Evolutionary conservation across 78 protist genomes (phyloP).

Genomic region (Emiliania huxleyi): DNA sequence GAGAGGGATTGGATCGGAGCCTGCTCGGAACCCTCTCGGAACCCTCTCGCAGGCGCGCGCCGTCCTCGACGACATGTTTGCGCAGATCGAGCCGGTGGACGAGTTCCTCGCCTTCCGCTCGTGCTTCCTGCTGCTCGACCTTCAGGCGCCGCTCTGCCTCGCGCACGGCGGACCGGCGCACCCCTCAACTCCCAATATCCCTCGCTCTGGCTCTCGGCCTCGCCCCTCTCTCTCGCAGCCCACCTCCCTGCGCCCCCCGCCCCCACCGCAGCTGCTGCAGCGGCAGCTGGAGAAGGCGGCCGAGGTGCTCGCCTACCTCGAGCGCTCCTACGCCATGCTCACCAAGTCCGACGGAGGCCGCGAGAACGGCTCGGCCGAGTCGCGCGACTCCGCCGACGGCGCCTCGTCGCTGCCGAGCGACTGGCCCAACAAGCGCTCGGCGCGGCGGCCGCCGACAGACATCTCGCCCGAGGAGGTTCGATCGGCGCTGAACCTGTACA

Average conservation of each 20-base stretch:
- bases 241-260: too few relatives aligned
- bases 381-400: neutral
- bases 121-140: conserved; percentile 1
- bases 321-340: neutral
- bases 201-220: too few relatives aligned
- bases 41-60: neutral
- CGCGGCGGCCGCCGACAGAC: neutral
- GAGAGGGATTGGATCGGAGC: too few relatives aligned
- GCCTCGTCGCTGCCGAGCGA: neutral
- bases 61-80: neutral
- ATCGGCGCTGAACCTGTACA: neutral
- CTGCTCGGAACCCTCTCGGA: too few relatives aligned
- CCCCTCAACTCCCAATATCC: too few relatives aligned
- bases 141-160: neutral
- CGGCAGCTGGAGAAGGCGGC: neutral
- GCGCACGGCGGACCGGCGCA: too few relatives aligned
- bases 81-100: neutral
- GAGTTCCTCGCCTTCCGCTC: neutral
- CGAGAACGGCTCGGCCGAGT: neutral
- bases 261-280: neutral
- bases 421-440: neutral
- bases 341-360: neutral
- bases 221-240: too few relatives aligned
- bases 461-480: neutral
- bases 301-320: neutral